Evolutionary conservation across 2,329 filamentous ascomycete genomes (phyloP).

Genomic region (Cladophialophora immunda): DNA sequence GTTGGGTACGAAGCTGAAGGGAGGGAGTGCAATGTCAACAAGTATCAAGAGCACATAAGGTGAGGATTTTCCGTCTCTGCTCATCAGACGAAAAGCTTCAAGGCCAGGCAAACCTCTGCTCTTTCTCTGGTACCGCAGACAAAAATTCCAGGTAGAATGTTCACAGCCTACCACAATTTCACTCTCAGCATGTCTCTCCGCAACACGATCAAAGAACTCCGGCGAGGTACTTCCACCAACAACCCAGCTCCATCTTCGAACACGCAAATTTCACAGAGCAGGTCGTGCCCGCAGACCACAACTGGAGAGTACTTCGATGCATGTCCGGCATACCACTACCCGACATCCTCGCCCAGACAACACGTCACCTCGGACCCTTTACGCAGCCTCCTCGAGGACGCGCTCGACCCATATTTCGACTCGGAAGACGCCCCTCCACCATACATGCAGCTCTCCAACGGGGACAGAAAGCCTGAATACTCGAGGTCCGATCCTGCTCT

Average conservation of each 20-base stretch:
- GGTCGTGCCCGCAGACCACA: not conserved
- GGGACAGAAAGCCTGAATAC: slow-evolving; percentile 25
- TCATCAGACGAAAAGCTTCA: not conserved
- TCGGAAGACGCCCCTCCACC: slow-evolving; percentile 26
- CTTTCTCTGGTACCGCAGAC: not conserved
- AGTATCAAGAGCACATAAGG: not conserved
- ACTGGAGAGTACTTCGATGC: not conserved
- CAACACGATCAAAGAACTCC: slow-evolving; percentile 2
- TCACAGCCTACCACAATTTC: slow-evolving; percentile 15
- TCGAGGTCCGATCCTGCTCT: slow-evolving; percentile 10
- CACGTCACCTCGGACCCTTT: not conserved
- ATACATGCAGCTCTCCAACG: slow-evolving; percentile 24
- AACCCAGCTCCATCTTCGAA: not conserved
- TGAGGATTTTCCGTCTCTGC: not conserved
- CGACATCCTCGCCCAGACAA: not conserved
- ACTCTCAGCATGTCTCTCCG: slow-evolving; percentile 17
- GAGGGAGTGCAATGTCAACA: not conserved
- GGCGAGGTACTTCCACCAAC: not conserved
- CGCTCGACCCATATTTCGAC: slow-evolving; percentile 10
- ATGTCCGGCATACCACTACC: slow-evolving; percentile 2
- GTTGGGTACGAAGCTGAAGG: not conserved
- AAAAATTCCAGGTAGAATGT: not conserved
- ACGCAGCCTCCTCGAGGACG: slow-evolving; percentile 11
- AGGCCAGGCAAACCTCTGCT: not conserved
- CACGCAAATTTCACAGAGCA: not conserved